Percentiles rank a stretch among this genome's conserved stretches.
Evolutionary conservation across 352 stramenopile species (phyloP).

Genomic region (Elongisporangium senticosum): DNA sequence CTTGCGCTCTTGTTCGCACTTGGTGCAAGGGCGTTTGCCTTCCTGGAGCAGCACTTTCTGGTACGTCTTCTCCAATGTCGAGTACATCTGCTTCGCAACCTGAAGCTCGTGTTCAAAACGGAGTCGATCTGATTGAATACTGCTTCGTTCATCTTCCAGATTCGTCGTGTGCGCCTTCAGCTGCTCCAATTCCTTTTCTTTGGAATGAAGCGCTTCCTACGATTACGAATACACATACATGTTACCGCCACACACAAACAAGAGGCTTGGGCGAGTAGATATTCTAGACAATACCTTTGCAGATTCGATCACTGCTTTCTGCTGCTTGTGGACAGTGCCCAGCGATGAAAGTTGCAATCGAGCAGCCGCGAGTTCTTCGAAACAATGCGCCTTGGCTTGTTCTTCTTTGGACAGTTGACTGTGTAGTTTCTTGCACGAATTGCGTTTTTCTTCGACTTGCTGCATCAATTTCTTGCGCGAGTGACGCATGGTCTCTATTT

Average conservation of each 20-base stretch:
- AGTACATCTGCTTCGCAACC: constrained; percentile 59
- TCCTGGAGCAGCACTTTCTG: constrained; percentile 50
- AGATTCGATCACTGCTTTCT: constrained; percentile 62
- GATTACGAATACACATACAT: constrained; percentile 3
- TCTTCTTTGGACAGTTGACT: constrained; percentile 57
- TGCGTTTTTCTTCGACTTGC: constrained; percentile 79
- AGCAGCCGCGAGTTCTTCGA: constrained; percentile 68
- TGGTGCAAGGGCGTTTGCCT: constrained; percentile 45
- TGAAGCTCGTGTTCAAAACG: constrained; percentile 55
- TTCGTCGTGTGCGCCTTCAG: constrained; percentile 61
- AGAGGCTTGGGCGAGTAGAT: not conserved
- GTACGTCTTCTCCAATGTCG: constrained; percentile 38
- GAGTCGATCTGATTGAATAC: constrained; percentile 42
- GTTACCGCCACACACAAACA: constrained; percentile 1
- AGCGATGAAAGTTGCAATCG: constrained; percentile 71
- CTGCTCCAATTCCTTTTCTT: constrained; percentile 57
- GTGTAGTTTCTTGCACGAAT: constrained; percentile 66
- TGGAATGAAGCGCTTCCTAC: constrained; percentile 46
- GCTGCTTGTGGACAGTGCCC: constrained; percentile 68
- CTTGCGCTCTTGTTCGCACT: constrained; percentile 48
- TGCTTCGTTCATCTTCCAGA: constrained; percentile 48
- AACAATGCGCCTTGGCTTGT: constrained; percentile 61
- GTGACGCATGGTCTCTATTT: constrained; percentile 54
- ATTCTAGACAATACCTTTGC: constrained; percentile 37
- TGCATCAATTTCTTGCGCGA: constrained; percentile 69